Evolutionary conservation across 2,329 filamentous ascomycete genomes (phyloP), one percentile per base, ranked within the genome.

Genomic region (Pestalotiopsis sp.): DNA sequence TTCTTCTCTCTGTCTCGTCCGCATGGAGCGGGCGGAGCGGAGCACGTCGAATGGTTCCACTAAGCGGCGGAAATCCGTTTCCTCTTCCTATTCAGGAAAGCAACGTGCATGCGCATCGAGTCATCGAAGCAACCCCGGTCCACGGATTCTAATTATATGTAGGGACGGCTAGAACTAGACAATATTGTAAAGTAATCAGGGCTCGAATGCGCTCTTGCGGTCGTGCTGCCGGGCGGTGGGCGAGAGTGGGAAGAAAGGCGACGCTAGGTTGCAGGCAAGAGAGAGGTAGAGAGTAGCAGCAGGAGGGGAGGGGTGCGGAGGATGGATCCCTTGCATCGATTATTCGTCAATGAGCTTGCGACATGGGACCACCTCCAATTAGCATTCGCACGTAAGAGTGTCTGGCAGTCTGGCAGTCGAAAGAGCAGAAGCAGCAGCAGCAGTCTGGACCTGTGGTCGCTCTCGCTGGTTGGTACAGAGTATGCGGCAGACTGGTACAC

Each of bases 301-400:
- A 52, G 45, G 45, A 52, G 45, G 17, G 17, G 25, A 17, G 59
- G n/a, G 11, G 59, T 38, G 27, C 11, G 36, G 23, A 62, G 31
- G 25, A 17, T 13, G 36, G 27, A 62, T 27, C 59, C 59, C 59
- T 62, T 62, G 59, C 59, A 62, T 62, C 36, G 14, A 39, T n/a
- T 17, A 62, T 23, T 36, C 59, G 59, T 39, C 59, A 39, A 62
- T 36, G 27, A 62, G 27, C 59, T 36, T 62, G 59, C 59, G 31
- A 38, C 31, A 36, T 62, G 59, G 36, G 59, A 27, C 59, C 45
- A 52, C 27, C 59, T 36, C 14, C 59, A 39, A 38, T 62, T 13
- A 62, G 25, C 36, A 62, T 62, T 39, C 59, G 59, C 59, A 62
- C 59, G 59, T 62, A 62, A 62, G 23, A 59, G 59, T 20, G 17